Base-by-base conservation (phyloP, 768 basidiomycete species). In the Cubamyces sp. region DNA sequence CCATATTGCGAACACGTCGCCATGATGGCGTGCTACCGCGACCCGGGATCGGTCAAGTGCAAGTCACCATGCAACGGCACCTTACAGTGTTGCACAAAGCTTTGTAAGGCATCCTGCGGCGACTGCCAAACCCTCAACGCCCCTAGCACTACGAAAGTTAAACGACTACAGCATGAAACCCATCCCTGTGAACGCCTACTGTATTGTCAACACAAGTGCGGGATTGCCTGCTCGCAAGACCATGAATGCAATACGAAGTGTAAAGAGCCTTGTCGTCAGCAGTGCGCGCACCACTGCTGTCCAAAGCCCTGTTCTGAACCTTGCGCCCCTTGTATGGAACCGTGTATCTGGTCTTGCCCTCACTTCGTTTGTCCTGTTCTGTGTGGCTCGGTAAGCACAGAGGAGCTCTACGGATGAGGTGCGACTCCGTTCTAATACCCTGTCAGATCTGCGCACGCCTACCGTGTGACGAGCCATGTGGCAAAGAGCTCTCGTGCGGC, bases 401-500 rank as follows among this genome's bases (percentile, higher is more conserved):
- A 3, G 15, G 6, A 39, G 12, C 3, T 15, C 37, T 3, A 7
- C 14, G 5, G 0, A 3, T 41, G 21, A 26, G 46, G 12, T 8
- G 3, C 30, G 28, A 34, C 34, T 34, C 21, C n/a, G 11, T 15
- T 28, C 45, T 61, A 30, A 64, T 5, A 2, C 11, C 19, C 6
- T 3, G 25, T 7, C 8, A 78, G 77, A 72, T 75, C 26, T 80
- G 79, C 60, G 68, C 73, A 7, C 69, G 76, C 2, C 68, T 78
- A 0, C 79, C 78, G 1, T 78, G 77, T 58, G 74, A 79, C 51
- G 48, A 64, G 37, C 67, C 68, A 0, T 79, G 78, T 57, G 30
- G 11, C 11, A 58, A 68, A n/a, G 19, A 15, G n/a, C 68, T 79
- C 2, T 0, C 23, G 2, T 79, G 78, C 57, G 77, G 77, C 3